These are phyloP conservation scores for Podosphaera fusca DNA, from an alignment of 2,329 filamentous ascomycete species.

Conservation along the genomic window DNA sequence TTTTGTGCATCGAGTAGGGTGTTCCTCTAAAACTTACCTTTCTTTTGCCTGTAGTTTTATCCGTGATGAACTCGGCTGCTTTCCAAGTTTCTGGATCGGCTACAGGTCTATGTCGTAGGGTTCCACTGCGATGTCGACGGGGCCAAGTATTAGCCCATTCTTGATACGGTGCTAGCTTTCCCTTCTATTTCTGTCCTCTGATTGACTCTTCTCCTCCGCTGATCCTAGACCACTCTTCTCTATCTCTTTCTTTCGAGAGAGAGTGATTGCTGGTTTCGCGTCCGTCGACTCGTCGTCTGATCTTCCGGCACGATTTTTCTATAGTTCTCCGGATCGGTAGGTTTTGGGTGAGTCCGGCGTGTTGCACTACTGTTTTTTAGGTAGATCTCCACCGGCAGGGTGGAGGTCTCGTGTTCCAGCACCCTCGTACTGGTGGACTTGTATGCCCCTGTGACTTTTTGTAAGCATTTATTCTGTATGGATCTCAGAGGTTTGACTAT, in stretches of 20 bases:
- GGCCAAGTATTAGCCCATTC: neutral
- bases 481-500: too few relatives aligned
- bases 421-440: neutral
- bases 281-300: neutral
- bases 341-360: neutral
- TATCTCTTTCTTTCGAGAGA: too few relatives aligned
- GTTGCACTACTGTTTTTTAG: neutral
- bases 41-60: neutral
- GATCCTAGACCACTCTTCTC: neutral
- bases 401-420: neutral
- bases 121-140: neutral
- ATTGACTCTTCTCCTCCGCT: neutral
- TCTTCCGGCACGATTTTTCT: neutral
- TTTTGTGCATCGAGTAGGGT: neutral
- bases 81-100: neutral
- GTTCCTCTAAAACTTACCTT: neutral
- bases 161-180: neutral
- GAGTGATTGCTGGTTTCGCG: too few relatives aligned
- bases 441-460: neutral
- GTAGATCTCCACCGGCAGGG: neutral
- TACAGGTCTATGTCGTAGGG: neutral
- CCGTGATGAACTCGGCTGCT: neutral
- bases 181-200: neutral
- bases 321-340: neutral
- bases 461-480: too few relatives aligned